Conservation (phyloP, 345 rosid species). For the Sisymbrium altissimum region DNA sequence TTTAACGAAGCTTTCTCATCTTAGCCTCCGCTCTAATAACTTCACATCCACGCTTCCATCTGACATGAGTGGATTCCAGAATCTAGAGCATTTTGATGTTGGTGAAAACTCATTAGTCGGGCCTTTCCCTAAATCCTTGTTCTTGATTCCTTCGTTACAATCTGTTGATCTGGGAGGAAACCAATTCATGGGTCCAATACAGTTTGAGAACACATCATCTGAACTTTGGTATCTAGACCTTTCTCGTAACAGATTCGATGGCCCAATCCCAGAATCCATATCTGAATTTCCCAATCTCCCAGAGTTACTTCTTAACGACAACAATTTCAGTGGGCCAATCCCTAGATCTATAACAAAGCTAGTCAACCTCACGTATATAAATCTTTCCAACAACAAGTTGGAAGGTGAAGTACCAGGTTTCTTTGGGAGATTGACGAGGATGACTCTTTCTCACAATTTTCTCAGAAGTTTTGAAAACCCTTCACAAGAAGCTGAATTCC, state of each 20-base stretch:
- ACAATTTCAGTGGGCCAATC: background rate
- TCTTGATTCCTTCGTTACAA: background rate
- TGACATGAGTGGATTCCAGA: background rate
- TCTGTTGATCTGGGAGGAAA: background rate
- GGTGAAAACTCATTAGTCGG: background rate
- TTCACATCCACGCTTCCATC: slow-evolving; percentile 1
- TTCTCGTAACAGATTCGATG: background rate
- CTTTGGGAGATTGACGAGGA: background rate
- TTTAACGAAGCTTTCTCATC: background rate
- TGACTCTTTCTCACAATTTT: background rate
- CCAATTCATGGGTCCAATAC: background rate
- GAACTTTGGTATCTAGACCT: background rate
- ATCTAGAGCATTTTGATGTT: background rate
- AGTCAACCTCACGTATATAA: background rate
- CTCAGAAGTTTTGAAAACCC: background rate
- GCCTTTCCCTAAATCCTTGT: background rate
- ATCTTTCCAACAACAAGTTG: background rate
- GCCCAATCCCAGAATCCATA: background rate
- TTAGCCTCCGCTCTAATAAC: background rate
- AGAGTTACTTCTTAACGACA: background rate
- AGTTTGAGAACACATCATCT: background rate
- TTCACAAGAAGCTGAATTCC: background rate
- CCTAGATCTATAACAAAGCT: background rate
- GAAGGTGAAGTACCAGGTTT: background rate
- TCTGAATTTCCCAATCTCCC: background rate